Conservation (phyloP, 805 yeast genomes). For the Metschnikowia santaceciliae region DNA sequence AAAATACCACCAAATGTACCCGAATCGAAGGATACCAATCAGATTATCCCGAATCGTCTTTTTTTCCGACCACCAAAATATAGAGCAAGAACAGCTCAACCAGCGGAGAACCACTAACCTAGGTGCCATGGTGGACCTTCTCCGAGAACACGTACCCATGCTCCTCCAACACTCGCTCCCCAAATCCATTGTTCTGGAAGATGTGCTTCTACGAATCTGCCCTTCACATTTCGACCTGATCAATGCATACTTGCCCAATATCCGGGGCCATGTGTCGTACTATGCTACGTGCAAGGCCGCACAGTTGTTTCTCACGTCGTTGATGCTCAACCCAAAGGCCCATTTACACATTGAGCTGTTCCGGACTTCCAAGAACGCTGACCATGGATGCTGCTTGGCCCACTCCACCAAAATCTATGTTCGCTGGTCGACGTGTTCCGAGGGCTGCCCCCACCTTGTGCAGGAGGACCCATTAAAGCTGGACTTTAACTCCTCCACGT, state of each 20-base stretch:
- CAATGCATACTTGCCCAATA: conserved; percentile 49
- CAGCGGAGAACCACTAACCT: conserved; percentile 45
- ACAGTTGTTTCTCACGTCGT: conserved; percentile 49
- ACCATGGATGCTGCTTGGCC: conserved; percentile 31
- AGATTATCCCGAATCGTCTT: neutral
- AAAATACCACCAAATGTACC: too few relatives aligned
- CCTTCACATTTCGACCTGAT: conserved; percentile 46
- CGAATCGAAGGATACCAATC: too few relatives aligned
- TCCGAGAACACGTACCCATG: conserved; percentile 48
- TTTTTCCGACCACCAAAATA: neutral
- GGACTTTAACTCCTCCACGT: conserved; percentile 22
- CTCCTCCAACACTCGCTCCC: conserved; percentile 46
- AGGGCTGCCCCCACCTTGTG: conserved; percentile 46
- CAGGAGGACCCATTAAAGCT: neutral
- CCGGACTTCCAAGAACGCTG: conserved; percentile 25
- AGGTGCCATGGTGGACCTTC: conserved; percentile 48
- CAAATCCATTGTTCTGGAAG: conserved; percentile 38
- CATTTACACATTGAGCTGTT: conserved; percentile 50
- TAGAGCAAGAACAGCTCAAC: conserved; percentile 1
- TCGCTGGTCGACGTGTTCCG: conserved; percentile 56
- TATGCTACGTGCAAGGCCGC: conserved; percentile 54
- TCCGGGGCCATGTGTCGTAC: conserved; percentile 55
- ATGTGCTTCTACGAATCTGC: conserved; percentile 50
- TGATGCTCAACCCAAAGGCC: conserved; percentile 51
- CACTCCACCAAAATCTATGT: conserved; percentile 48